Conservation (phyloP, 257 asterid genomes). For the Coffea canephora region DNA sequence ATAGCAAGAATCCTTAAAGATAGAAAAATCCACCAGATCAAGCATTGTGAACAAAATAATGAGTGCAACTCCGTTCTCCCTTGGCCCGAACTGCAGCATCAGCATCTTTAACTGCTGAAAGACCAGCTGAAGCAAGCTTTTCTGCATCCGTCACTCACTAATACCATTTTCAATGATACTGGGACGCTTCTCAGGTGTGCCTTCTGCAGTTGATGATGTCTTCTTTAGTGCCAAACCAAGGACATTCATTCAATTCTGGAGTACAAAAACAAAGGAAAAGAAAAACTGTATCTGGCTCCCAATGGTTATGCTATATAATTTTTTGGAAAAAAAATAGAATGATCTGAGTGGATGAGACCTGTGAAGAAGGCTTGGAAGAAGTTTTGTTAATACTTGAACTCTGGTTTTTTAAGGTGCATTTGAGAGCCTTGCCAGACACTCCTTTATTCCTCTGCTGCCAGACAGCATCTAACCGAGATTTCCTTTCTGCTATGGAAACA, state of each 20-base stretch:
- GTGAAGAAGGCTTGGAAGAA: conserved; percentile 32
- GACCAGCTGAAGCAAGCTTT: conserved; percentile 88
- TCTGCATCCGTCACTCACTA: conserved; percentile 54
- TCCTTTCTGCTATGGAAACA: conserved; percentile 53
- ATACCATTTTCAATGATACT: conserved; percentile 32
- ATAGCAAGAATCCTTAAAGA: neutral
- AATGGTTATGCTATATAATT: neutral
- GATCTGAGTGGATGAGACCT: conserved; percentile 25
- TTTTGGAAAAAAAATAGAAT: conserved; percentile 4
- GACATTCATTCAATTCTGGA: conserved; percentile 75
- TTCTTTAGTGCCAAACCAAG: conserved; percentile 73
- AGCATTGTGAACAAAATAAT: conserved; percentile 14
- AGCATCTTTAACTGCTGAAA: conserved; percentile 77
- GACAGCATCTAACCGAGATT: conserved; percentile 77
- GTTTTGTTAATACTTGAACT: conserved; percentile 35
- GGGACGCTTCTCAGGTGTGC: conserved; percentile 30
- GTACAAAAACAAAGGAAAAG: neutral
- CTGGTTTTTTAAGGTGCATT: conserved; percentile 45
- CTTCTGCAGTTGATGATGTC: conserved; percentile 38
- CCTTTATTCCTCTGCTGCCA: conserved; percentile 98
- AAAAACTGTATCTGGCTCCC: conserved; percentile 12
- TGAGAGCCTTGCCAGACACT: conserved; percentile 57
- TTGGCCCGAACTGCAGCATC: conserved; percentile 45
- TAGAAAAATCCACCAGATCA: neutral
- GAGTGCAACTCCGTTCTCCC: conserved; percentile 78